These are phyloP conservation scores for Tripterygium wilfordii DNA, from an alignment of 177 flowering plant genomes.

Conservation along the genomic window DNA sequence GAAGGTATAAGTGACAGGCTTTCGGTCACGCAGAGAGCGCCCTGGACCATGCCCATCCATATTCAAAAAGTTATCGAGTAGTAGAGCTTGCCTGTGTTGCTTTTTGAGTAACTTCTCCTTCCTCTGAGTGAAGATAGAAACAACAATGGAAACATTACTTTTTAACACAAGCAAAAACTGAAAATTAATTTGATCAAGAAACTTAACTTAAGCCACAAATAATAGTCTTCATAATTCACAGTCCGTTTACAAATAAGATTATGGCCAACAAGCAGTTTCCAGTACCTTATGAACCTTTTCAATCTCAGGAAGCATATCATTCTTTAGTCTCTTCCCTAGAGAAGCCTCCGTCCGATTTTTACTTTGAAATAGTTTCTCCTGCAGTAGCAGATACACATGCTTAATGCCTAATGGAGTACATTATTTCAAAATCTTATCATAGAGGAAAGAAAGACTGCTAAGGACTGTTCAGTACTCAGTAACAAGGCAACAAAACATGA, in stretches of 20 bases:
- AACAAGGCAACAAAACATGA: no score
- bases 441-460: no score
- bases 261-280: constrained; percentile 3
- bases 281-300: constrained; percentile 92
- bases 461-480: no score
- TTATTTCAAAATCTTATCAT: no score
- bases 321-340: constrained; percentile 84
- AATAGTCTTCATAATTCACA: no score
- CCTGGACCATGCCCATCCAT: constrained; percentile 83
- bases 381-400: constrained; percentile 14
- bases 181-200: neutral
- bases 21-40: constrained; percentile 96
- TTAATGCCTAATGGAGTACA: no score
- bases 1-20: constrained; percentile 94
- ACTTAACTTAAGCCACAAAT: no score
- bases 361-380: constrained; percentile 92
- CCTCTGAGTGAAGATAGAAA: constrained; percentile 38
- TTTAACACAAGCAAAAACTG: neutral
- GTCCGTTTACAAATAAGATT: no score
- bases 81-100: constrained; percentile 93
- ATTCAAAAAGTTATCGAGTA: constrained; percentile 67
- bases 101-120: constrained; percentile 90
- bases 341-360: constrained; percentile 85
- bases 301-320: constrained; percentile 91
- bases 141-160: neutral